Base-by-base conservation (phyloP, 2,329 filamentous ascomycete species). In the Teratosphaeria pseudoeucalypti region DNA sequence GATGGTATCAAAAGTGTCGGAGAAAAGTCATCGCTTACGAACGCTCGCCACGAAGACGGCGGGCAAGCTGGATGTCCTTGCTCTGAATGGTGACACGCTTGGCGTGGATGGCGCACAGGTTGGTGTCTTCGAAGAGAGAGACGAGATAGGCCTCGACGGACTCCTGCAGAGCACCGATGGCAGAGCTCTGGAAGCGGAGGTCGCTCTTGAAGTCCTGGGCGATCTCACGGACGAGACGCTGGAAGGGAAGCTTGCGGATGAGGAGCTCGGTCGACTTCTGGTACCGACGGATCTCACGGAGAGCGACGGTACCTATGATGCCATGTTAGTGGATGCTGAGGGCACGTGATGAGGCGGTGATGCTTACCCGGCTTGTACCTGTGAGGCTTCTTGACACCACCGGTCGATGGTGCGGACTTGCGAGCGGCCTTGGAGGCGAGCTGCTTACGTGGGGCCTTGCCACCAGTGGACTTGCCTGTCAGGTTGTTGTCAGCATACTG, bases 391-490 rank as follows among this genome's bases (percentile, higher is more conserved):
- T 80, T 80, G 75, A 80, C 78, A 78, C 78, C 78, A 73, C 92
- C 94, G 77, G 94, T 97, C 65, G 91, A 96, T 71, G 94, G 94
- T 63, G 94, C 92, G 72, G 88, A 91, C 87, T 99, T 99, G 82
- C 94, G 92, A 74, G 94, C 92, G 69, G 92, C 94, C 89, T 96
- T 96, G 84, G 92, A 96, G 72, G 92, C 92, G 75, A 97, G 91
- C 86, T 96, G 92, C 90, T 99, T 99, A 80, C 84, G 82, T 70
- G 84, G 84, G 73, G 84, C 84, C 79, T 87, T 87, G 81, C 84
- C 84, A 85, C 84, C 84, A 76, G 83, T 85, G 75, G 82, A 85
- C 81, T 96, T 88, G 78, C 85, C 84, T 85, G 72, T 76, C 0
- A 19, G 62, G 60, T 23, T 61, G 61, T 61, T 62, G 58, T 69